Percentiles rank a stretch among this genome's conserved stretches.
Evolutionary conservation across 148 eudicot species (phyloP).

Genomic region (Mesembryanthemum crystallinum): DNA sequence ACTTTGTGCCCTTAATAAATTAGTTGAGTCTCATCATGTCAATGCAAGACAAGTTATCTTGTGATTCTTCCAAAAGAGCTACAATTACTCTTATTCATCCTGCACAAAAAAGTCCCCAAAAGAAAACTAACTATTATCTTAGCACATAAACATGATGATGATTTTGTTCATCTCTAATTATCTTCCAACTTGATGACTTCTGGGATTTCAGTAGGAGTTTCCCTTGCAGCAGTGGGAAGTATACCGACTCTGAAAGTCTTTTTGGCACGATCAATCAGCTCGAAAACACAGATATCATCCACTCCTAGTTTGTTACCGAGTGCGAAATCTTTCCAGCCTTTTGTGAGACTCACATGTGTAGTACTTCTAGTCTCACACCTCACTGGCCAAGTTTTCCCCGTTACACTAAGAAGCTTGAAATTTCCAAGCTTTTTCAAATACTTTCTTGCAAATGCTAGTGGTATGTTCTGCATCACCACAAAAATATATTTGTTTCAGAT

Average conservation of each 20-base stretch:
- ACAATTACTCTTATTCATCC: neutral
- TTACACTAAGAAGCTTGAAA: neutral
- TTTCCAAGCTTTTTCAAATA: neutral
- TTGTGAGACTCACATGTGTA: neutral
- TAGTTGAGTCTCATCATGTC: too few relatives aligned
- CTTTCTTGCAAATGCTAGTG: slow-evolving; percentile 8
- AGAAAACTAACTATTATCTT: neutral
- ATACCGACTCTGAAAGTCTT: neutral
- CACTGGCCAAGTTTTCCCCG: slow-evolving; percentile 12
- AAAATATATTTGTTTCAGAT: neutral
- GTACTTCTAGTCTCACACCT: neutral
- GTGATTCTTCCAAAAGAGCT: too few relatives aligned
- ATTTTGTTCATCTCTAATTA: neutral
- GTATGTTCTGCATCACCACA: slow-evolving; percentile 15
- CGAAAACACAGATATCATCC: slow-evolving; percentile 30
- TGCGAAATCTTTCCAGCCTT: slow-evolving; percentile 18
- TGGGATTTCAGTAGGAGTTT: neutral
- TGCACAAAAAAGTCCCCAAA: neutral
- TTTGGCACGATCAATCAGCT: slow-evolving; percentile 12
- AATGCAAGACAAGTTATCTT: too few relatives aligned
- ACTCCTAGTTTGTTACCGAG: slow-evolving; percentile 6
- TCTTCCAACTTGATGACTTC: neutral
- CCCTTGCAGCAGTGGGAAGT: neutral
- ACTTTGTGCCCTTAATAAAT: too few relatives aligned
- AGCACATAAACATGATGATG: neutral